Percentiles rank a stretch among this genome's conserved stretches.
Conservation (phyloP, 1,139 yeast species). For the Hyphopichia khmerensis region DNA sequence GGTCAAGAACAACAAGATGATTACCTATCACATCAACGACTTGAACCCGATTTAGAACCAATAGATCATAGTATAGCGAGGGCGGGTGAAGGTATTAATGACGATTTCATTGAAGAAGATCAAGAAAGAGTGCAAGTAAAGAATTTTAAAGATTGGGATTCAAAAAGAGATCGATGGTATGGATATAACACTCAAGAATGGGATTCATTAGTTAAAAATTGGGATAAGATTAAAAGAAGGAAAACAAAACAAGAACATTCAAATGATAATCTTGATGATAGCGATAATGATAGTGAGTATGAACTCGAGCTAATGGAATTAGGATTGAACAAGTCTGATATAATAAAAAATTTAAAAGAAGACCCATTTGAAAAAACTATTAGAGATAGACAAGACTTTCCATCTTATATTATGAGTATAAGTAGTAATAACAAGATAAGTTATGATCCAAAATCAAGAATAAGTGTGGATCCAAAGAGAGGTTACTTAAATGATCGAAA, state of each 20-base stretch:
- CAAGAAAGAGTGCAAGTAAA: conserved; percentile 20
- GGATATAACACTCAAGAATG: conserved; percentile 68
- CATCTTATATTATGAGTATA: conserved; percentile 46
- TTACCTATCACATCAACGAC: conserved; percentile 22
- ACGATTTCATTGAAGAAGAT: conserved; percentile 16
- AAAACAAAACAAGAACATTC: neutral
- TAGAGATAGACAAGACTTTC: conserved; percentile 54
- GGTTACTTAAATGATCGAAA: conserved; percentile 51
- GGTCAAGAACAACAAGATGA: conserved; percentile 12
- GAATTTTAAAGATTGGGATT: conserved; percentile 54
- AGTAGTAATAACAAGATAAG: conserved; percentile 24
- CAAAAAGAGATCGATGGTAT: conserved; percentile 76
- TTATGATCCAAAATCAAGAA: conserved; percentile 60
- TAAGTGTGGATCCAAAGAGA: conserved; percentile 43
- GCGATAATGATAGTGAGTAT: conserved; percentile 49
- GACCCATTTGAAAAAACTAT: conserved; percentile 38
- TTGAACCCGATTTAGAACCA: conserved; percentile 14
- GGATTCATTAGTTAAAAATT: conserved; percentile 44
- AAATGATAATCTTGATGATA: conserved; percentile 21
- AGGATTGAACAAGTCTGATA: conserved; percentile 31
- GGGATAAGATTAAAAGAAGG: conserved; percentile 34
- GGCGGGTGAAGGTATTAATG: conserved; percentile 35
- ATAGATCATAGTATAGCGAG: conserved; percentile 31
- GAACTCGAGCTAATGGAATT: conserved; percentile 50
- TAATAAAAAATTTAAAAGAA: conserved; percentile 29